These are phyloP conservation scores for Colletotrichum tabaci DNA, from an alignment of 2,329 filamentous ascomycete species.

Conservation along the genomic window DNA sequence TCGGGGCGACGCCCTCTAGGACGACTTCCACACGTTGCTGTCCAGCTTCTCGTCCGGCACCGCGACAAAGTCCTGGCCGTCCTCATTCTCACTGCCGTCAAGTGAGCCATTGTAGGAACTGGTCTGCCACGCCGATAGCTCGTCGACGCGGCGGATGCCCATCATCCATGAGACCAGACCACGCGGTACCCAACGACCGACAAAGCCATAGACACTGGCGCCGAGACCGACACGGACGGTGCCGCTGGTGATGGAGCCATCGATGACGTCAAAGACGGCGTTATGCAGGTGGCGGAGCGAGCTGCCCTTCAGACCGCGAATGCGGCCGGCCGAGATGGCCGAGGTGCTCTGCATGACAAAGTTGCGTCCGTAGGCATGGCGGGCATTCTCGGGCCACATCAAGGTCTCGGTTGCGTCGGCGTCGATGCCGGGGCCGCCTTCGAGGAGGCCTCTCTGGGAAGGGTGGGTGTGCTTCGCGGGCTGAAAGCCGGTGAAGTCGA, in stretches of 20 bases:
- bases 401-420: constrained; percentile 68
- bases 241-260: constrained; percentile 71
- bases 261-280: constrained; percentile 90
- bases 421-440: constrained; percentile 57
- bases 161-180: constrained; percentile 94
- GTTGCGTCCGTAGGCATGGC: constrained; percentile 74
- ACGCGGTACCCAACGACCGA: constrained; percentile 84
- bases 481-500: constrained; percentile 83
- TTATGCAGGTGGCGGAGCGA: constrained; percentile 86
- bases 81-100: constrained; percentile 54
- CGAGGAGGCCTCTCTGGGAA: constrained; percentile 56
- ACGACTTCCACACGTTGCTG: constrained; percentile 61
- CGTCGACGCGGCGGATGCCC: constrained; percentile 77
- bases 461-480: constrained; percentile 60
- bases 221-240: constrained; percentile 88
- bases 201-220: constrained; percentile 85
- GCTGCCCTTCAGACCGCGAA: constrained; percentile 76
- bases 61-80: constrained; percentile 65
- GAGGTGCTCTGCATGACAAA: constrained; percentile 70
- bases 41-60: constrained; percentile 61
- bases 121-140: constrained; percentile 69
- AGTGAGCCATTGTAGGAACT: constrained; percentile 54
- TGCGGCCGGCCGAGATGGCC: constrained; percentile 69
- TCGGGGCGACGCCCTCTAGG: constrained; percentile 33
- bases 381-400: constrained; percentile 74